Percentiles rank a stretch among this genome's conserved stretches.
These are phyloP conservation scores for Candida ficus DNA, from an alignment of 805 yeast species.

Conservation along the genomic window DNA sequence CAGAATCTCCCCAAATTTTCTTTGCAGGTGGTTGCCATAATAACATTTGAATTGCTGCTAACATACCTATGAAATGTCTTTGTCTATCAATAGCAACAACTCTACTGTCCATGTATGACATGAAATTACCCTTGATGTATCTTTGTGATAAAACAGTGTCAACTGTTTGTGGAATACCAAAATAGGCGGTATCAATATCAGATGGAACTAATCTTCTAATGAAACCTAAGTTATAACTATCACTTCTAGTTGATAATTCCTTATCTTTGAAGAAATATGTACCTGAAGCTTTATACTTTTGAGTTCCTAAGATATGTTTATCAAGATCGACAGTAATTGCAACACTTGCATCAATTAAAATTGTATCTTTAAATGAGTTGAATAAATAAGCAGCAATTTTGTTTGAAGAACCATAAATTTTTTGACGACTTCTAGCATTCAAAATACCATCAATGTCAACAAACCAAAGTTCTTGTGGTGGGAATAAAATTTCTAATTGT, in stretches of 20 bases:
- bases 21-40: conserved; percentile 36
- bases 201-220: conserved; percentile 41
- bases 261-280: conserved; percentile 45
- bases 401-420: conserved; percentile 37
- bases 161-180: conserved; percentile 32
- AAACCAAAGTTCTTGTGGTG: conserved; percentile 36
- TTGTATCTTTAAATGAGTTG: conserved; percentile 42
- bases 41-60: conserved; percentile 37
- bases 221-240: conserved; percentile 28
- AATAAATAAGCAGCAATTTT: conserved; percentile 45
- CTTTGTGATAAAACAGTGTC: conserved; percentile 33
- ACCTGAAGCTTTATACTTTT: conserved; percentile 29
- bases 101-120: conserved; percentile 42
- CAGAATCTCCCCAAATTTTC: conserved; percentile 64
- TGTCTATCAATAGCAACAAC: conserved; percentile 40
- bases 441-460: conserved; percentile 28
- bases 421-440: conserved; percentile 10
- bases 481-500: conserved; percentile 16
- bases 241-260: conserved; percentile 27
- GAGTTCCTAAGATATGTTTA: conserved; percentile 27
- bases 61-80: conserved; percentile 43
- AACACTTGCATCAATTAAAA: conserved; percentile 49
- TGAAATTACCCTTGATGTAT: conserved; percentile 33
- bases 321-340: conserved; percentile 38
- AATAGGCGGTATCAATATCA: conserved; percentile 30